phyloP scores from a whole-genome alignment of 1,284 basidiomycete genomes.

The Rhodofomes roseus region DNA sequence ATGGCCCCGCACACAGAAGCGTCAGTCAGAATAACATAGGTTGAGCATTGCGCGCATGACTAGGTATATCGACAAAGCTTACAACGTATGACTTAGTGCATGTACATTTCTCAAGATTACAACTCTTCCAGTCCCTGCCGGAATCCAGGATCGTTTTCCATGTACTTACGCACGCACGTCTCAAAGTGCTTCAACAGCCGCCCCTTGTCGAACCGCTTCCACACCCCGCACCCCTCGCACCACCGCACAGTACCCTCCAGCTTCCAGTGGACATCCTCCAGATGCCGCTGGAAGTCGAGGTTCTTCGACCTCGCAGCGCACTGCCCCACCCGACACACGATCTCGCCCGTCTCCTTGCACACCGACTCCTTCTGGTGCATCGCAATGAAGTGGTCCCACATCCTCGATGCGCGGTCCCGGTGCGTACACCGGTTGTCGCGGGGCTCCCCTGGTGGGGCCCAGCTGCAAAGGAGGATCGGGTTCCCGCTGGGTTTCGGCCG shows the following conservation, averaged over 20 bases:
- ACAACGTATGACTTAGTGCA: neutral
- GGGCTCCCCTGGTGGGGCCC: neutral
- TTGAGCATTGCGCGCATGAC: no score
- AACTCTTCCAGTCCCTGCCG: neutral
- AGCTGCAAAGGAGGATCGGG: neutral
- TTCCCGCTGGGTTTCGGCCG: neutral
- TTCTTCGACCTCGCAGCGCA: neutral
- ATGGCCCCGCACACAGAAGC: no score
- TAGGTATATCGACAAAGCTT: neutral
- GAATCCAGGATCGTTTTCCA: neutral
- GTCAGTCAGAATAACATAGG: no score
- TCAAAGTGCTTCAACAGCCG: neutral
- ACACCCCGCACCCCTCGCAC: constrained; percentile 2
- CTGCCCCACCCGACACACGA: neutral
- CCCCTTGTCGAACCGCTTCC: neutral
- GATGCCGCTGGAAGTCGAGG: neutral
- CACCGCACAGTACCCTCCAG: constrained; percentile 2
- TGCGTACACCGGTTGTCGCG: neutral
- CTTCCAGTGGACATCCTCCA: constrained; percentile 1
- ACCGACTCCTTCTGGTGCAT: neutral
- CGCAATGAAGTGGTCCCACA: neutral
- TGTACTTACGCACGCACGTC: neutral
- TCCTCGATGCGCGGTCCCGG: neutral
- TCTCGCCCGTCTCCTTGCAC: neutral
- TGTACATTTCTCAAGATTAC: neutral